Base-by-base conservation (phyloP, 2,329 filamentous ascomycete genomes). In the Aspergillus nomiae region DNA sequence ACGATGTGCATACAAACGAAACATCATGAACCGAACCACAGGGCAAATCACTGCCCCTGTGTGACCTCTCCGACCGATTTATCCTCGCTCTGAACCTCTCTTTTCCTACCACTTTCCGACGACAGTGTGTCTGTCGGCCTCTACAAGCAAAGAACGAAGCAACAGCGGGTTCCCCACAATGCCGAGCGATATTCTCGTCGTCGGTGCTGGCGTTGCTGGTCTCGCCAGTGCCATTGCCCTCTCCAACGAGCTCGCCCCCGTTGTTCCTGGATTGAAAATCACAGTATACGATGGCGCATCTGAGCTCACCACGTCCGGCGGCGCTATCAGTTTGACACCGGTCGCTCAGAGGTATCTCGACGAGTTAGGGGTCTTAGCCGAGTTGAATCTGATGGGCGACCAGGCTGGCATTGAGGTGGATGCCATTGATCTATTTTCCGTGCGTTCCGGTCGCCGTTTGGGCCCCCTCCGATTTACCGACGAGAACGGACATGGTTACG, bases 321-420 rank as follows among this genome's bases (percentile, higher is more conserved):
- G 76, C 5, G 75, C 77, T 4, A 73, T 79, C 50, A 75, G 74
- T 60, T 67, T 79, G 19, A 77, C 75, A 1, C 76, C 77, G 2
- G 73, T 74, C 32, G 77, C 76, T 3, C 67, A 77, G 30, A 69
- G 74, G 21, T 71, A 76, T 57, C 70, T 79, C 9, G 71, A 76
- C 41, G 66, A 75, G 34, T 64, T 79, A 9, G 76, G 76, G 5
- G 71, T 77, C 16, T 63, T 77, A 21, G 55, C 69, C 2, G 70
- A 73, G 51, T 69, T 78, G 21, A 61, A 69, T 30, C 62, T 66
- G 26, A 70, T 71, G 63, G 73, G 74, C n/a, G 67, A 71, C 16
- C 70, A 75, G 21, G 69, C 70, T 5, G 74, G 74, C 11, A 63
- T 69, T 10, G 71, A 72, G 36, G 72, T 76, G 7, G 68, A 74